These are phyloP conservation scores for Typha latifolia DNA, from an alignment of 176 grass and related monocot species.

Conservation along the genomic window DNA sequence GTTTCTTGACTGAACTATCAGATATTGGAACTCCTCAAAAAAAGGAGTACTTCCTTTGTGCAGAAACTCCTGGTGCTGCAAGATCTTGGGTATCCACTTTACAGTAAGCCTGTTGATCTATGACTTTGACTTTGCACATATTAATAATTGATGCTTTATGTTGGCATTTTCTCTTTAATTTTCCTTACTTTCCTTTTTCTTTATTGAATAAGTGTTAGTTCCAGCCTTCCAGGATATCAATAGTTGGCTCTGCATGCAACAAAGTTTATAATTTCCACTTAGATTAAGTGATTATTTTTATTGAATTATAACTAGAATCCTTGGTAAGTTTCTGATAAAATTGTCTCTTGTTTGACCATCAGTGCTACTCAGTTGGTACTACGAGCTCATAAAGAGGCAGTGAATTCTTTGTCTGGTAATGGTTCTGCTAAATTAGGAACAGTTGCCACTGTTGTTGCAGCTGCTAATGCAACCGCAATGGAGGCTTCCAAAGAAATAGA, in stretches of 20 bases:
- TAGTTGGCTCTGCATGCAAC: background rate
- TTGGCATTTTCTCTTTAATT: constrained; percentile 5
- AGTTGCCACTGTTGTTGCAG: constrained; percentile 87
- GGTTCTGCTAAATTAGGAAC: constrained; percentile 62
- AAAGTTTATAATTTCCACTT: background rate
- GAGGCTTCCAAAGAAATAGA: constrained; percentile 91
- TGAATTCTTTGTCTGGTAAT: constrained; percentile 80
- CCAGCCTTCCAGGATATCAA: background rate
- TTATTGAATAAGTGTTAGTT: background rate
- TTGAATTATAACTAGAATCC: background rate
- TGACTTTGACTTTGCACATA: constrained; percentile 10
- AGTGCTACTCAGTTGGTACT: constrained; percentile 90
- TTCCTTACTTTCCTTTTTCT: background rate
- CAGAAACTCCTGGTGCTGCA: constrained; percentile 84
- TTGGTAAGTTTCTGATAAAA: background rate
- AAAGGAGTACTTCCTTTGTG: constrained; percentile 97
- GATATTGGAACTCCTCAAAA: constrained; percentile 96
- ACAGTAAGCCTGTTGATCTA: constrained; percentile 57
- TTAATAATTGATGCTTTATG: background rate
- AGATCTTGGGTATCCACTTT: constrained; percentile 96
- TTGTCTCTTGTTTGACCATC: constrained; percentile 19
- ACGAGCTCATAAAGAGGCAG: constrained; percentile 85
- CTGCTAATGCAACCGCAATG: constrained; percentile 80
- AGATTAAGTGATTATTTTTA: background rate
- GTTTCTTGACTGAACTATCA: constrained; percentile 49